Evolutionary conservation across 768 basidiomycete genomes (phyloP), one percentile per base, ranked within the genome.

Genomic region (Suillus occidentalis): DNA sequence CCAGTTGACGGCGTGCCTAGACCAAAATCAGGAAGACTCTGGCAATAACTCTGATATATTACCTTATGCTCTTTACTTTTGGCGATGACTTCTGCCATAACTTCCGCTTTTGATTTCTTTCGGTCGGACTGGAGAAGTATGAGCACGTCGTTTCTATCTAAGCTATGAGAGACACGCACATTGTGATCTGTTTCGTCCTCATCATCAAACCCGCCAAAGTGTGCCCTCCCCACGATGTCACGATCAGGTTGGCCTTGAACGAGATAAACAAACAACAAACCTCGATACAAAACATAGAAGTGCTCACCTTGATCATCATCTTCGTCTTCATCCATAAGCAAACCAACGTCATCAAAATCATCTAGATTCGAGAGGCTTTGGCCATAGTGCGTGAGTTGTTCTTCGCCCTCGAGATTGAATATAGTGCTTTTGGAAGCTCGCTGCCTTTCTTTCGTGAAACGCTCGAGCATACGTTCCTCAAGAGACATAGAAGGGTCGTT

Each of bases 21-120:
- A 52, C 1, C 6, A 55, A 39, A 49, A 59, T 16, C 58, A 34
- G 65, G 36, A 64, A 13, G 49, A 63, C 6, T 53, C 34, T 16
- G 10, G 5, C 22, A 34, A 55, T 4, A 39, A 8, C n/a, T 42
- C 28, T 62, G 2, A 42, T 56, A 40, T 13, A 43, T 73, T 69
- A 94, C 97, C 82, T 97, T 98, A 80, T 99, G 88, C 59, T 89
- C 87, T 77, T 99, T 99, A 78, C 94, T 96, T 78, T 99, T 99
- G 1, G 94, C 92, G 53, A 99, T 94, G 40, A 99, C 92, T 75
- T 99, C 97, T 0, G 92, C 87, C 97, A 99, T 99, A 66, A 98
- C 93, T 72, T 99, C 96, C 2, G 92, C 90, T 77, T 97, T 97
- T 5, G 89, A 87, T 78, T 93, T 97, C 78, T 97, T 97, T 65